Conservation (phyloP, 169 alveolate genomes). For the Cryptosporidium ubiquitum region DNA sequence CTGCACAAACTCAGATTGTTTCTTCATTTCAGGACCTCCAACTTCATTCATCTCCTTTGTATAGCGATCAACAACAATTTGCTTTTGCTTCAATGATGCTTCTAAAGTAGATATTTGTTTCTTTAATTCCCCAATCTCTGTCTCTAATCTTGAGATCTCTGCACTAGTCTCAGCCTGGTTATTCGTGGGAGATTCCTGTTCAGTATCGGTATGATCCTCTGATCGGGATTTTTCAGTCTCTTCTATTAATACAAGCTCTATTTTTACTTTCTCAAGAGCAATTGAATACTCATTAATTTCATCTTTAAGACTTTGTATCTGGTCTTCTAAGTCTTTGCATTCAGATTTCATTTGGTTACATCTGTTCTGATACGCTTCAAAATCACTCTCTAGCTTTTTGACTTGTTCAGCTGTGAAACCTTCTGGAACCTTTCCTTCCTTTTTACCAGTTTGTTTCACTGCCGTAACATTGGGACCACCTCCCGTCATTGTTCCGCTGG, state of each 20-base stretch:
- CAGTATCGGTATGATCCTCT: neutral
- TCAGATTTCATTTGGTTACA: neutral
- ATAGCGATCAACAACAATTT: slow-evolving; percentile 19
- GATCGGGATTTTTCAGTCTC: slow-evolving; percentile 3
- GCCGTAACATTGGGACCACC: slow-evolving; percentile 79
- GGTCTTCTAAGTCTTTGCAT: slow-evolving; percentile 30
- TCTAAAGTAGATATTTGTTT: neutral
- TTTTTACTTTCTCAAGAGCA: slow-evolving; percentile 13
- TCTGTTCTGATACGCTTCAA: slow-evolving; percentile 1
- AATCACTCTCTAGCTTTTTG: slow-evolving; percentile 12
- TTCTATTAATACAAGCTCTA: slow-evolving; percentile 31
- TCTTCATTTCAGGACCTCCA: slow-evolving; percentile 67
- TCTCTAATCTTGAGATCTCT: slow-evolving; percentile 14
- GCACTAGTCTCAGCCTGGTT: neutral
- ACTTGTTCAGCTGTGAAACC: slow-evolving; percentile 39
- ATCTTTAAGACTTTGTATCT: neutral
- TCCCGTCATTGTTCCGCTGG: slow-evolving; percentile 94
- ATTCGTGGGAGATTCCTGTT: neutral
- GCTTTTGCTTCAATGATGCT: slow-evolving; percentile 8
- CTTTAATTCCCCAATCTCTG: slow-evolving; percentile 4
- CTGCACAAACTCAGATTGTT: slow-evolving; percentile 22
- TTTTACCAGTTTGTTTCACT: slow-evolving; percentile 26
- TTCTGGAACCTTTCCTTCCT: slow-evolving; percentile 28
- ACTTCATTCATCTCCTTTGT: slow-evolving; percentile 45
- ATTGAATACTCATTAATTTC: slow-evolving; percentile 17